Base-by-base conservation (phyloP, 306 rosid species). In the Cucumis cinereus region DNA sequence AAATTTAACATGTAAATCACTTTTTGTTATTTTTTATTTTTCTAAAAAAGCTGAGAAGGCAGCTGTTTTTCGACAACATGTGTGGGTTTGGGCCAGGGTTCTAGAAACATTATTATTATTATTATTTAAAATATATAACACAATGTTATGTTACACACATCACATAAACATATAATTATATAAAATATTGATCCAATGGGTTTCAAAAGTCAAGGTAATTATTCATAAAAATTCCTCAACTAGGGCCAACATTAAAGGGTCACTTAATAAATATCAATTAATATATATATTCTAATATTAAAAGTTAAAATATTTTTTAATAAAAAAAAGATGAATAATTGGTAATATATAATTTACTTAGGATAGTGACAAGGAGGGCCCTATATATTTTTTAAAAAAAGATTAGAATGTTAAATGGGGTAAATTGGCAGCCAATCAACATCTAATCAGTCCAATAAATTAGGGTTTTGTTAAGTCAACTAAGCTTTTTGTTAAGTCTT, bases 391-490 rank as follows among this genome's bases (percentile, higher is more conserved):
- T 59, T 19, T 3, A 17, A 40, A 67, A 30, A 16, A 59, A 61
- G 22, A 2, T 20, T 38, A 40, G 50, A 40, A 66, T 22, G 15
- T 45, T 23, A 69, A 68, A 43, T 15, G 57, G 26, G 40, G 75
- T 45, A 7, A 24, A 47, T 24, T 24, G 57, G 24, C 24, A 47
- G 40, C 58, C 75, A 24, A 70, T 70, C 75, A 70, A 22, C 14
- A 22, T 41, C 35, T 41, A 41, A 68, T 22, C 13, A 68, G 55
- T 68, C 74, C 74, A 41, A 68, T 33, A 68, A 67, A 41, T 68
- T 68, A 68, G 74, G 74, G 74, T 16, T 70, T 70, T 45, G 7
- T 70, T 47, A 45, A 47, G 75, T 70, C 58, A 70, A 70, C 58
- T 70, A 13, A 47, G 8, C 75, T 7, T 68, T 64, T 68, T 64